Evolutionary conservation across 371 early-diverging fungal genomes (phyloP).

Genomic region (Thermomucor indicae-seudaticae): DNA sequence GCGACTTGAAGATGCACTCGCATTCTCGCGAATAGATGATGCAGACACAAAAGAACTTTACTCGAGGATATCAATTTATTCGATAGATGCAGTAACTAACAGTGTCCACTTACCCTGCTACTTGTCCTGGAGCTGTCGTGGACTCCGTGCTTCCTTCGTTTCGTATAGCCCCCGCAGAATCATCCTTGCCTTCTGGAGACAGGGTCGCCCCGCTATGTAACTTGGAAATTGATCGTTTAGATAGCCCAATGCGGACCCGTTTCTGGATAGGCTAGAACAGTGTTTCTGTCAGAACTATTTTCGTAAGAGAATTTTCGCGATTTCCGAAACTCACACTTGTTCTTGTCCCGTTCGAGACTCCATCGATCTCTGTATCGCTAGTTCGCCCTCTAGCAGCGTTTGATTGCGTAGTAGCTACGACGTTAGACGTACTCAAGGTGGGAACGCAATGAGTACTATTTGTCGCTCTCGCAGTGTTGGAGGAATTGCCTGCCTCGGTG

Average conservation of each 20-base stretch:
- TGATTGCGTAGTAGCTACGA: too few species aligned
- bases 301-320: too few species aligned
- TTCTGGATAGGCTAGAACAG: slow-evolving; percentile 4
- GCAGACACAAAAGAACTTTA: not conserved
- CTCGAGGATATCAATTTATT: not conserved
- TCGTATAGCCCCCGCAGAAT: not conserved
- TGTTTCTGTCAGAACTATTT: not conserved
- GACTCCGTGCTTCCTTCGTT: not conserved
- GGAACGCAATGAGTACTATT: too few species aligned
- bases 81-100: not conserved
- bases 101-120: not conserved
- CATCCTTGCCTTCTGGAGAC: not conserved
- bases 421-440: too few species aligned
- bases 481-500: too few species aligned
- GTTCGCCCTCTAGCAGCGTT: too few species aligned
- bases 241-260: slow-evolving; percentile 25
- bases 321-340: too few species aligned
- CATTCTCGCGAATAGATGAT: not conserved
- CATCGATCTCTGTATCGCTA: too few species aligned
- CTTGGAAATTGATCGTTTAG: slow-evolving; percentile 14
- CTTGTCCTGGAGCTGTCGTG: not conserved
- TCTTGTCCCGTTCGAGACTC: too few species aligned
- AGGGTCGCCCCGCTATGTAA: not conserved
- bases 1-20: not conserved
- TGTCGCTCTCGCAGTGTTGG: too few species aligned